Percentiles rank a stretch among this genome's conserved stretches.
Conservation (phyloP, 2,329 filamentous ascomycete species). For the Curvularia lunata region DNA sequence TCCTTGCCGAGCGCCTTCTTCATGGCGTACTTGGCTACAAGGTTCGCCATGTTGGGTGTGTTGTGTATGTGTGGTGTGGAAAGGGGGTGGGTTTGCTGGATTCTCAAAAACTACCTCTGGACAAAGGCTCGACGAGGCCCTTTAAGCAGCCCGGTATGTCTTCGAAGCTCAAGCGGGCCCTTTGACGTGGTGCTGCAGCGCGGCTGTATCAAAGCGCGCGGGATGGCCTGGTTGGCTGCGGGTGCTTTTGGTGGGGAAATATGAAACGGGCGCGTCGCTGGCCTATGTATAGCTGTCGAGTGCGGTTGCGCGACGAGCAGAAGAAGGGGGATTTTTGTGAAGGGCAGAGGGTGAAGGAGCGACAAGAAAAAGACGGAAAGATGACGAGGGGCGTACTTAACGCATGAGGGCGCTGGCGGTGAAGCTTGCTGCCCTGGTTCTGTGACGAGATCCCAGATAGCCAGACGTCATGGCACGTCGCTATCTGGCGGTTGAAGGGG, state of each 20-base stretch:
- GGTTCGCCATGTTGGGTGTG: constrained; percentile 51
- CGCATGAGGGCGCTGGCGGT: constrained; percentile 33
- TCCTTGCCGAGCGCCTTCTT: constrained; percentile 57
- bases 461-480: constrained; percentile 28
- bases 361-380: constrained; percentile 3
- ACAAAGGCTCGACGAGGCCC: constrained; percentile 8
- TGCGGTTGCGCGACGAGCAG: constrained; percentile 29
- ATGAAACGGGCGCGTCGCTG: constrained; percentile 51
- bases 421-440: constrained; percentile 39
- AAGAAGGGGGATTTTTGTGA: constrained; percentile 2
- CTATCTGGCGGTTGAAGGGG: not conserved
- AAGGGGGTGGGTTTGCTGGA: not conserved
- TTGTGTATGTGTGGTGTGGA: constrained; percentile 3
- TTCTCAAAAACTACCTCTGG: constrained; percentile 1
- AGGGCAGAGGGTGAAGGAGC: constrained; percentile 14
- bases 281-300: constrained; percentile 44
- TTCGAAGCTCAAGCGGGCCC: constrained; percentile 11
- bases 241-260: constrained; percentile 30
- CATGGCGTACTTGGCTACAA: constrained; percentile 57
- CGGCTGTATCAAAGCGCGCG: constrained; percentile 34
- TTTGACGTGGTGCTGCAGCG: constrained; percentile 25
- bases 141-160: constrained; percentile 24
- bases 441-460: constrained; percentile 15
- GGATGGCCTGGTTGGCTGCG: constrained; percentile 42
- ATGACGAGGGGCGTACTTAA: constrained; percentile 23